Conservation (phyloP, 1,139 yeast species). For the Debaryomycetaceae sp. region DNA sequence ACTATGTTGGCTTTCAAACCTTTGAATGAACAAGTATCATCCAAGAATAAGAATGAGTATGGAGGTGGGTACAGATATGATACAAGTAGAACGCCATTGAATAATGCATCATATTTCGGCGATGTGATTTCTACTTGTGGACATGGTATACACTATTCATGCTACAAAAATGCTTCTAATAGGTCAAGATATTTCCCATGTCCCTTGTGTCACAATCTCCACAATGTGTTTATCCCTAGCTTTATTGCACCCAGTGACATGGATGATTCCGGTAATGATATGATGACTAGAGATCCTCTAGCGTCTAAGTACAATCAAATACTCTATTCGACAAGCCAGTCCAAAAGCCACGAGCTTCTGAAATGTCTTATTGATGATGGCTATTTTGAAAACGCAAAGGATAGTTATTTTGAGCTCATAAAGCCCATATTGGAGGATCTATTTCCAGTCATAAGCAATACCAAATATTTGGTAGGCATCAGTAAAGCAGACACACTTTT, state of each 20-base stretch:
- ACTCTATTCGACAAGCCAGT: constrained; percentile 9
- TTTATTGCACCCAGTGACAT: constrained; percentile 21
- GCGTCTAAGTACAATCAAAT: constrained; percentile 20
- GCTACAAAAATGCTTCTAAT: constrained; percentile 40
- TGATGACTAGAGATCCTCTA: constrained; percentile 6
- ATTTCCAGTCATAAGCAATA: constrained; percentile 9
- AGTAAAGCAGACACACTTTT: constrained; percentile 15
- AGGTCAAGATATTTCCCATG: constrained; percentile 40
- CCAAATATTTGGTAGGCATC: constrained; percentile 12
- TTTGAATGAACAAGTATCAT: constrained; percentile 18
- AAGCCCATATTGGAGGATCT: constrained; percentile 6
- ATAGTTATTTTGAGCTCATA: constrained; percentile 1
- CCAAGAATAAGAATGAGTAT: constrained; percentile 12
- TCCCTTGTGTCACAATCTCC: constrained; percentile 61
- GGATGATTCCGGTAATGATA: constrained; percentile 10
- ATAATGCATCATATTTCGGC: constrained; percentile 13
- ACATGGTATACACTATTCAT: constrained; percentile 62
- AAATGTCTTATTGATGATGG: constrained; percentile 10
- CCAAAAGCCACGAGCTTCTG: constrained; percentile 11
- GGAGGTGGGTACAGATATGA: constrained; percentile 25
- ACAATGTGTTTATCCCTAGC: constrained; percentile 45
- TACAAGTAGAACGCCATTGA: constrained; percentile 6
- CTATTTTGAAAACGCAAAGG: constrained; percentile 4
- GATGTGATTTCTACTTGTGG: constrained; percentile 59
- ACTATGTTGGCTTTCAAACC: constrained; percentile 21